Conservation (phyloP, 2,329 filamentous ascomycete genomes). For the Elsinoe ampelina region DNA sequence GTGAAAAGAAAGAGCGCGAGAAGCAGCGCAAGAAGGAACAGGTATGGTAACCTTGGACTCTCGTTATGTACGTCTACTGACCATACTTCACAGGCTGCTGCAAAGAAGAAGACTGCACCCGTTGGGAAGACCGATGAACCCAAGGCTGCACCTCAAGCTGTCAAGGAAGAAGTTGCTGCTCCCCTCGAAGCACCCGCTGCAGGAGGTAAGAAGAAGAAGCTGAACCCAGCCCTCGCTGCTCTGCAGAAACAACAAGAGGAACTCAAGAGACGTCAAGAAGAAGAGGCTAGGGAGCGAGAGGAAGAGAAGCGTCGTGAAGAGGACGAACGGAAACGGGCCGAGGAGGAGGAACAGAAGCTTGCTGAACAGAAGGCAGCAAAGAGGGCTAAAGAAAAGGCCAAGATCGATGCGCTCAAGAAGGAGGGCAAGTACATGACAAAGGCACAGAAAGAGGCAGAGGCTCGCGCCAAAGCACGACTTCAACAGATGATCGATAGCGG, state of each 20-base stretch:
- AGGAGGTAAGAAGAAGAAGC: conserved; percentile 78
- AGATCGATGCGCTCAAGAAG: conserved; percentile 77
- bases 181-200: conserved; percentile 30
- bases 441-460: conserved; percentile 74
- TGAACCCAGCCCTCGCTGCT: conserved; percentile 62
- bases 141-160: conserved; percentile 30
- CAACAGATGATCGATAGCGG: conserved; percentile 78
- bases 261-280: conserved; percentile 56
- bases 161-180: conserved; percentile 42
- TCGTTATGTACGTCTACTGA: not conserved
- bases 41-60: conserved; percentile 42
- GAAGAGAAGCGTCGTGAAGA: conserved; percentile 58
- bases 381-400: conserved; percentile 81
- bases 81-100: conserved; percentile 47
- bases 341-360: conserved; percentile 61
- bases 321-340: conserved; percentile 52
- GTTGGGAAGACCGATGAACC: conserved; percentile 28
- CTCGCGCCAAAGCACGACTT: conserved; percentile 65
- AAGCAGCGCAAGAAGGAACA: conserved; percentile 99
- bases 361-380: conserved; percentile 67
- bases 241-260: conserved; percentile 80
- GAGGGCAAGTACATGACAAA: conserved; percentile 81
- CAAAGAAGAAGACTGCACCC: conserved; percentile 66
- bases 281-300: conserved; percentile 46
- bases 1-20: conserved; percentile 93